phyloP scores from a whole-genome alignment of 768 basidiomycete genomes.

The Phanerochaete carnosa region DNA sequence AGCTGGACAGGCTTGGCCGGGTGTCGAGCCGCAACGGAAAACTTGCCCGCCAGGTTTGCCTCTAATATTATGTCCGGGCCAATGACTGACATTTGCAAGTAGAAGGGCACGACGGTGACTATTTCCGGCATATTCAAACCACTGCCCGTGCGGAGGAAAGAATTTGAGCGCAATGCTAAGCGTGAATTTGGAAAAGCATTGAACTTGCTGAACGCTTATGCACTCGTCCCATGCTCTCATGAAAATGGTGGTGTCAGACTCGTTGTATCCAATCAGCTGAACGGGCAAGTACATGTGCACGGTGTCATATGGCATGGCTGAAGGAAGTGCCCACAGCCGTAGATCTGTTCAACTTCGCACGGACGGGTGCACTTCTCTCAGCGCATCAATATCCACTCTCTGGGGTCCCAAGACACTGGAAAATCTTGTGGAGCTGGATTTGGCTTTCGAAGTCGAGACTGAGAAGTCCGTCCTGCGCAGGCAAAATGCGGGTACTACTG shows the following conservation, averaged over 20 bases:
- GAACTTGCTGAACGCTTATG: constrained; percentile 82
- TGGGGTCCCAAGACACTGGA: constrained; percentile 86
- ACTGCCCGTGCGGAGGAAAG: constrained; percentile 88
- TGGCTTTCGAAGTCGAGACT: constrained; percentile 64
- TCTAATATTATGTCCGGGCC: not conserved
- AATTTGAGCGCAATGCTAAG: constrained; percentile 84
- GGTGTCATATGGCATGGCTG: not conserved
- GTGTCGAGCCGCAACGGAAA: constrained; percentile 49
- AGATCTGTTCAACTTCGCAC: constrained; percentile 73
- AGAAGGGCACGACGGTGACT: constrained; percentile 86
- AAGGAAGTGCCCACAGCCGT: constrained; percentile 35
- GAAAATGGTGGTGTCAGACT: constrained; percentile 65
- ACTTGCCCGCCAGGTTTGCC: constrained; percentile 70
- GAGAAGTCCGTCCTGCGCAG: constrained; percentile 51
- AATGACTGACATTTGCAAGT: not conserved
- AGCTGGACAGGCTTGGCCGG: constrained; percentile 65
- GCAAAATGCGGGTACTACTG: constrained; percentile 29
- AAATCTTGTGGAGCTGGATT: constrained; percentile 67
- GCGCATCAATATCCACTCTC: constrained; percentile 64
- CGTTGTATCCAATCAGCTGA: constrained; percentile 62
- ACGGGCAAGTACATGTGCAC: constrained; percentile 57
- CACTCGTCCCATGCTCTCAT: constrained; percentile 71
- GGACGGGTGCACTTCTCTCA: constrained; percentile 57
- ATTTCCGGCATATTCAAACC: constrained; percentile 72
- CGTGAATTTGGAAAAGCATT: constrained; percentile 87